phyloP scores from a whole-genome alignment of 1,284 basidiomycete species.

The Apiotrichum porosum region DNA sequence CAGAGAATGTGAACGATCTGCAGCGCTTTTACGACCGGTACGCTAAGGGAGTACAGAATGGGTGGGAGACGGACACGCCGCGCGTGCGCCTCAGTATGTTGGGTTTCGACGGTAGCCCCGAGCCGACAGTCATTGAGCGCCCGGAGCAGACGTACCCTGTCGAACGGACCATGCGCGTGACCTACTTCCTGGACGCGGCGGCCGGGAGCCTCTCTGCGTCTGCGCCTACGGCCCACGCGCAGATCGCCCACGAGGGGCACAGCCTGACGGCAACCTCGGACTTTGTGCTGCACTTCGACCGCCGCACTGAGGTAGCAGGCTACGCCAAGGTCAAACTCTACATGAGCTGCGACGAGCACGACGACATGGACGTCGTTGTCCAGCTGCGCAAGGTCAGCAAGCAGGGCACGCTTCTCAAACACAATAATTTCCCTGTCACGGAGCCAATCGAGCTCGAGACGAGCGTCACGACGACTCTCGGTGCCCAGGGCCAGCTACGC shows the following conservation, averaged over 20 bases:
- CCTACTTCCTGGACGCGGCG: background rate
- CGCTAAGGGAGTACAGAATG: conserved; percentile 24
- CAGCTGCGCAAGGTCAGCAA: conserved; percentile 27
- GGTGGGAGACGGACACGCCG: conserved; percentile 16
- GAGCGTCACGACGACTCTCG: conserved; percentile 20
- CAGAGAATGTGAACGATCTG: conserved; percentile 22
- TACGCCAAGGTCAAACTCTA: conserved; percentile 25
- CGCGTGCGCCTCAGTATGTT: conserved; percentile 17
- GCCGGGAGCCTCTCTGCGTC: background rate
- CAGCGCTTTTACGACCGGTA: conserved; percentile 28
- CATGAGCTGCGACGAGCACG: conserved; percentile 26
- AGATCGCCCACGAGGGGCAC: background rate
- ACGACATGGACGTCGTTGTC: conserved; percentile 29
- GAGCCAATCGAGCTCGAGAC: conserved; percentile 9
- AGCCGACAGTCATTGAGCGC: conserved; percentile 7
- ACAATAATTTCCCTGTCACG: conserved; percentile 22
- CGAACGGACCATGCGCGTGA: background rate
- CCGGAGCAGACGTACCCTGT: background rate
- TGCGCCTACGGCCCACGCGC: background rate
- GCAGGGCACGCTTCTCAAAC: conserved; percentile 18
- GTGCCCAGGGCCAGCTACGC: conserved; percentile 28
- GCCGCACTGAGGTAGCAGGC: conserved; percentile 22
- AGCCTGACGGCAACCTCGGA: background rate
- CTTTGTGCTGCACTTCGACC: conserved; percentile 19
- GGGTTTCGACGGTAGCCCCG: conserved; percentile 6